A percentile compares a stretch with the other conserved stretches of the same genome.
Conservation (phyloP, 805 yeast genomes). For the Pachysolen tannophilus region DNA sequence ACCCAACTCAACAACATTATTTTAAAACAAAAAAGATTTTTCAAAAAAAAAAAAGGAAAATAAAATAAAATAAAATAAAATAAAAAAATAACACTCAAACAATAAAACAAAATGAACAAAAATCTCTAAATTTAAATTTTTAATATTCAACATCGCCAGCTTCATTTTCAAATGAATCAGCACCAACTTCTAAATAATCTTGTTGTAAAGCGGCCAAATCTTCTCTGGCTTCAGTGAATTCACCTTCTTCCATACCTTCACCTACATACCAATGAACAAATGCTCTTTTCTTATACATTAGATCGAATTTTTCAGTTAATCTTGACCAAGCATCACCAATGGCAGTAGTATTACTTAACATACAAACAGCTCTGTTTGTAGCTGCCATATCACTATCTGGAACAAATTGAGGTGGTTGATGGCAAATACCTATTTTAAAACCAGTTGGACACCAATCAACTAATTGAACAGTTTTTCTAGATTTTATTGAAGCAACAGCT, state of each 20-base stretch:
- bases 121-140: constrained; percentile 18
- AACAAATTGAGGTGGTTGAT: constrained; percentile 84
- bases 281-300: constrained; percentile 92
- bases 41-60: too few relatives aligned
- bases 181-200: constrained; percentile 86
- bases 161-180: constrained; percentile 57
- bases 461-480: constrained; percentile 82
- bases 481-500: constrained; percentile 81
- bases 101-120: too few relatives aligned
- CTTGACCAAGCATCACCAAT: constrained; percentile 95
- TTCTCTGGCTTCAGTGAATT: constrained; percentile 91
- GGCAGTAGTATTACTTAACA: constrained; percentile 89
- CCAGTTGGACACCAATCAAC: constrained; percentile 98
- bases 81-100: too few relatives aligned
- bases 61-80: too few relatives aligned
- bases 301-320: constrained; percentile 84
- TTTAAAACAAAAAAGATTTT: too few relatives aligned
- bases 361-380: constrained; percentile 86
- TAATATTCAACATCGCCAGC: constrained; percentile 28
- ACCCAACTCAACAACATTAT: too few relatives aligned
- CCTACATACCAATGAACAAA: constrained; percentile 97
- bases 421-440: constrained; percentile 92
- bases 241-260: constrained; percentile 98
- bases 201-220: constrained; percentile 88
- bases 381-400: constrained; percentile 73